Evolutionary conservation across 768 basidiomycete species (phyloP), one percentile per base, ranked within the genome.

Genomic region (Coprinopsis cinerea): DNA sequence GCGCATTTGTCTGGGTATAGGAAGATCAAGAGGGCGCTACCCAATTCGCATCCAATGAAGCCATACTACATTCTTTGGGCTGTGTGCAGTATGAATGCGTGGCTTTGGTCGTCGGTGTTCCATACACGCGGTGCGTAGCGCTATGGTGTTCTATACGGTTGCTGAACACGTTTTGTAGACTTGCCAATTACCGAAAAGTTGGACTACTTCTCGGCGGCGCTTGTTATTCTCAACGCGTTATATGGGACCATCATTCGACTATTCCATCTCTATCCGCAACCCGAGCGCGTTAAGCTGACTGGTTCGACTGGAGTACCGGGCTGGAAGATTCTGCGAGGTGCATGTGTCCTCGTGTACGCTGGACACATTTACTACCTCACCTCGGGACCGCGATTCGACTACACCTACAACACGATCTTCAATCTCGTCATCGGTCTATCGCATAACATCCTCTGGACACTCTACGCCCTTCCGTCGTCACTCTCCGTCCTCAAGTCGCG

Each of bases 191-290:
- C 94, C 1, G 96, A 99, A 66, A 88, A 85, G 55, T 51, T 94
- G 61, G 96, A 98, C 61, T 99, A 99, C 65, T 96, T 97, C 64
- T 91, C 91, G 2, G 96, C 96, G 4, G 92, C 87, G 0, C 67
- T 86, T 7, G 83, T 86, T 11, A 93, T 96, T 55, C 63, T 93
- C 22, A 88, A 79, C 56, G 85, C 86, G 1, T 71, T 98, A 3
- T 93, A 89, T 65, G 81, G 79, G 63, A 79, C 86, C 22, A 73
- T 82, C 57, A 70, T 92, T 41, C 88, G 95, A 3, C 63, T 88
- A 15, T 85, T 85, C 59, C 82, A 86, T 57, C 67, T 93, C 44
- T 92, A 92, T 59, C 68, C 80, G n/a, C 40, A 45, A 15, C 57
- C 63, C 18, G 55, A 57, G 55, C 57, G 57, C 59, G 52, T 59